These are phyloP conservation scores for Nicotiana noctiflora DNA, from an alignment of 257 asterid genomes.

Conservation along the genomic window DNA sequence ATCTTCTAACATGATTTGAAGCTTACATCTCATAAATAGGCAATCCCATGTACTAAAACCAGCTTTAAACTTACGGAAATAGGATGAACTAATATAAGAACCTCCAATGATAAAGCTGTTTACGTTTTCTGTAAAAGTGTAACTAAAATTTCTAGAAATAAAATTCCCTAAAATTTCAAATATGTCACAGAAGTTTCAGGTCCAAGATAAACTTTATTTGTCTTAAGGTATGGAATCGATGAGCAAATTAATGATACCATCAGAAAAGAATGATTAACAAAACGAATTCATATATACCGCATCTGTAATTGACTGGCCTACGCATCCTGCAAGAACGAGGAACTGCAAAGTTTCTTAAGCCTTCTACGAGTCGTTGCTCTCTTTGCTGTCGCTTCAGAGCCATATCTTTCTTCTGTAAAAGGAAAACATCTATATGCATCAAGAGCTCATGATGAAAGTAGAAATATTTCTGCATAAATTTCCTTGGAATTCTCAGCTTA, in stretches of 20 bases:
- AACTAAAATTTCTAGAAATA: background rate
- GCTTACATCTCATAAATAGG: slow-evolving; percentile 1
- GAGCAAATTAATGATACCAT: background rate
- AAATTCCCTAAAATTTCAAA: background rate
- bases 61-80: background rate
- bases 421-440: slow-evolving; percentile 8
- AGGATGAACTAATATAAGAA: no score
- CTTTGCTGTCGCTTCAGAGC: slow-evolving; percentile 33
- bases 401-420: slow-evolving; percentile 64
- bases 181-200: background rate
- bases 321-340: slow-evolving; percentile 56
- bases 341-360: slow-evolving; percentile 33
- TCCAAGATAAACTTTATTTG: background rate
- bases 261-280: background rate
- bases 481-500: background rate
- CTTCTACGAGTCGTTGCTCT: slow-evolving; percentile 29
- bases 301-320: slow-evolving; percentile 56
- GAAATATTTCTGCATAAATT: background rate
- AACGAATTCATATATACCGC: slow-evolving; percentile 35
- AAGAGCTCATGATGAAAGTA: background rate
- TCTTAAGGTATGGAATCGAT: background rate
- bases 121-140: no score
- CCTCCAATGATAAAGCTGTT: no score
- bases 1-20: background rate
- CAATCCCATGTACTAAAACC: background rate